Evolutionary conservation across 1,284 basidiomycete genomes (phyloP).

Genomic region (Sporisorium scitamineum): DNA sequence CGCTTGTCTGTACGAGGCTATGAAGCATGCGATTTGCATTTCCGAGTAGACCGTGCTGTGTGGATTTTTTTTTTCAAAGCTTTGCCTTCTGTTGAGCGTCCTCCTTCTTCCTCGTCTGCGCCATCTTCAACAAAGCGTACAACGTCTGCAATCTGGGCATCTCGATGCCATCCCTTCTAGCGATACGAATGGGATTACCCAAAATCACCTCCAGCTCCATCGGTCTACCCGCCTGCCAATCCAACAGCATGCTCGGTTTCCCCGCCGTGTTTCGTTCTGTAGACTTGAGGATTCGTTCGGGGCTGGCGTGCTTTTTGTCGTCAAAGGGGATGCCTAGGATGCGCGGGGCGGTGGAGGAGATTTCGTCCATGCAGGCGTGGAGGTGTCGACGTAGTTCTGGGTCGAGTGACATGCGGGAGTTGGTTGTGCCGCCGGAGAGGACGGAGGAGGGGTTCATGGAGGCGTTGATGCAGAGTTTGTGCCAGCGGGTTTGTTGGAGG

Average conservation of each 20-base stretch:
- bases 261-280: constrained; percentile 70
- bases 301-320: constrained; percentile 66
- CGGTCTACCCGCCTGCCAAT: constrained; percentile 69
- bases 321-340: constrained; percentile 69
- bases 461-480: constrained; percentile 71
- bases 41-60: too few relatives aligned
- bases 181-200: constrained; percentile 68
- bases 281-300: constrained; percentile 69
- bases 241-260: constrained; percentile 71
- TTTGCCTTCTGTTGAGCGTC: constrained; percentile 24
- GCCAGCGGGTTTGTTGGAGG: constrained; percentile 71
- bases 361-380: constrained; percentile 70
- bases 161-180: constrained; percentile 66
- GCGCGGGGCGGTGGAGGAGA: constrained; percentile 68
- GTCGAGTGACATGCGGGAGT: constrained; percentile 70
- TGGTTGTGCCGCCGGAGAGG: constrained; percentile 70
- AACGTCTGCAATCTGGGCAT: constrained; percentile 71
- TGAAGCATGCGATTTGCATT: too few relatives aligned
- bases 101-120: constrained; percentile 60
- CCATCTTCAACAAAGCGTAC: constrained; percentile 71
- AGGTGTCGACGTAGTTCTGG: constrained; percentile 69
- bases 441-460: constrained; percentile 71
- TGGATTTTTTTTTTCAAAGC: too few relatives aligned
- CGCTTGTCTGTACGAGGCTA: too few relatives aligned
- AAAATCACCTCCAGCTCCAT: constrained; percentile 71